phyloP scores from a whole-genome alignment of 179 eudicot genomes.

The Silene vulgaris region DNA sequence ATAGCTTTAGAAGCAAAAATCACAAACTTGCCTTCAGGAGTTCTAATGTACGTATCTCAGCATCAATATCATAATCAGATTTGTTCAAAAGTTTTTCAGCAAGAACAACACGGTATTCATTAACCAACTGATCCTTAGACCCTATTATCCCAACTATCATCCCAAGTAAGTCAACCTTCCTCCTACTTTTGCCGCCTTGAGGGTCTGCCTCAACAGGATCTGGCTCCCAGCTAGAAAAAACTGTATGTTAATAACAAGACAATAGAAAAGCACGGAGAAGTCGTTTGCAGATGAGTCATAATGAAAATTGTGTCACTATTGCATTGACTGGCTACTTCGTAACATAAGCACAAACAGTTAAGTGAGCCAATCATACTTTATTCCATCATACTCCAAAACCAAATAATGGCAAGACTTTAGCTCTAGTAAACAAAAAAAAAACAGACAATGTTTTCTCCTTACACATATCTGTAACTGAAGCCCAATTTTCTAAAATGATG shows the following conservation, averaged over 20 bases:
- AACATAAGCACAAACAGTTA: too few relatives aligned
- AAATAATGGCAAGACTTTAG: too few relatives aligned
- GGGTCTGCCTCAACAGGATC: constrained; percentile 98
- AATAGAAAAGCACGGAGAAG: not conserved
- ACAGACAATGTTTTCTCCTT: not conserved
- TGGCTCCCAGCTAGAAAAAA: constrained; percentile 82
- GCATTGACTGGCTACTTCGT: too few relatives aligned
- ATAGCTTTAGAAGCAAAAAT: constrained; percentile 4
- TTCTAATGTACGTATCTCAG: constrained; percentile 90
- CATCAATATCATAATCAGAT: constrained; percentile 89
- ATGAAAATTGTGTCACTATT: too few relatives aligned
- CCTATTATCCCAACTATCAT: constrained; percentile 97
- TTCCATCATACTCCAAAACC: too few relatives aligned
- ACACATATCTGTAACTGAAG: constrained; percentile 3
- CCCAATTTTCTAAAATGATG: too few relatives aligned
- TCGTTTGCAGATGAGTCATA: too few relatives aligned
- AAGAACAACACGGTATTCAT: constrained; percentile 93
- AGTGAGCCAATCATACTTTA: too few relatives aligned
- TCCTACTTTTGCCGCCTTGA: constrained; percentile 55
- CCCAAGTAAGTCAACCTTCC: constrained; percentile 91
- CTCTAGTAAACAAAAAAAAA: not conserved
- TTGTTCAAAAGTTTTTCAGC: constrained; percentile 96
- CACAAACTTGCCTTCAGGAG: constrained; percentile 64
- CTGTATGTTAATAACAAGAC: constrained; percentile 3
- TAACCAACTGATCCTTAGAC: constrained; percentile 91